These are phyloP conservation scores for Thelonectria discophora DNA, from an alignment of 2,329 filamentous ascomycete species.

Conservation along the genomic window DNA sequence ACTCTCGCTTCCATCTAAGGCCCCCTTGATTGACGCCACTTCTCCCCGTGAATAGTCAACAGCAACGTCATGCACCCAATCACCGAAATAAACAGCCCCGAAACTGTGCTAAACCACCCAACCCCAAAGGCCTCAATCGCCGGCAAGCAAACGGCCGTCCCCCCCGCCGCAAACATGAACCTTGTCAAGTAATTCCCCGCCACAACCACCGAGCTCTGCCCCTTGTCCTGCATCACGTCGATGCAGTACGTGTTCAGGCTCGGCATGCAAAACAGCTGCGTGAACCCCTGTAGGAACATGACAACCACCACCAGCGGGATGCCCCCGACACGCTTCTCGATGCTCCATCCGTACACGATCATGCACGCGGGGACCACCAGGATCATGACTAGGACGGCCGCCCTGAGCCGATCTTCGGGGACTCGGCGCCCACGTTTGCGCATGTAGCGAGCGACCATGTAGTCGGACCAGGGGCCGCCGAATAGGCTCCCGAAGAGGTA, in stretches of 20 bases:
- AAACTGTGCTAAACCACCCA: slow-evolving; percentile 78
- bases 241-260: slow-evolving; percentile 77
- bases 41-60: slow-evolving; percentile 28
- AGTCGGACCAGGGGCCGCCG: slow-evolving; percentile 74
- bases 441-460: slow-evolving; percentile 69
- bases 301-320: slow-evolving; percentile 69
- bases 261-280: slow-evolving; percentile 76
- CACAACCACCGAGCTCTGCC: slow-evolving; percentile 71
- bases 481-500: slow-evolving; percentile 73
- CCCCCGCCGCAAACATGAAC: slow-evolving; percentile 75
- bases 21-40: slow-evolving; percentile 25
- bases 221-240: slow-evolving; percentile 71
- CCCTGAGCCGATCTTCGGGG: slow-evolving; percentile 71
- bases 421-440: slow-evolving; percentile 63
- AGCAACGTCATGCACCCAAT: slow-evolving; percentile 29
- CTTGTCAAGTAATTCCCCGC: slow-evolving; percentile 79
- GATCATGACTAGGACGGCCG: slow-evolving; percentile 61
- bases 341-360: slow-evolving; percentile 63
- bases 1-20: too few species aligned
- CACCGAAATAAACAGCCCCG: slow-evolving; percentile 29
- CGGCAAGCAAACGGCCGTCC: slow-evolving; percentile 73
- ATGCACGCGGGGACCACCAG: slow-evolving; percentile 65
- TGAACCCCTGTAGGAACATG: slow-evolving; percentile 76
- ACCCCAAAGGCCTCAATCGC: slow-evolving; percentile 75
- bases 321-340: slow-evolving; percentile 56